Evolutionary conservation across 495 filamentous ascomycete genomes (phyloP).

Genomic region (Podospora bellae-mahoneyi): DNA sequence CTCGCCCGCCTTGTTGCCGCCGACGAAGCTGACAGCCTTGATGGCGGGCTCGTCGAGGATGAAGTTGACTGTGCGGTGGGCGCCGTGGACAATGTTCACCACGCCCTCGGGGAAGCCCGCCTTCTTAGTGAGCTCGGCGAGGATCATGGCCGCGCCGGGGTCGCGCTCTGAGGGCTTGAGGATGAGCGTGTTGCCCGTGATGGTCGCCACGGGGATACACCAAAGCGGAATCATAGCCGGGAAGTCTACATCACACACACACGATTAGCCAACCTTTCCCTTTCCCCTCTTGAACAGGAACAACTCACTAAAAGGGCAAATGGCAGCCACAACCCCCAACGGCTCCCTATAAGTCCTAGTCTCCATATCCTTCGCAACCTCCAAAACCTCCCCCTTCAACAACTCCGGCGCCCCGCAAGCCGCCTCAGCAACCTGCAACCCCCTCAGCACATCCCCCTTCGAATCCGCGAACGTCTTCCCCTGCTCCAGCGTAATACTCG

Average conservation of each 20-base stretch:
- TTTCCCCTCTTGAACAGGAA: too few relatives aligned
- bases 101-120: conserved; percentile 94
- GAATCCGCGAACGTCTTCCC: conserved; percentile 98
- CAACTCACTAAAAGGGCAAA: conserved; percentile 96
- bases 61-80: conserved; percentile 90
- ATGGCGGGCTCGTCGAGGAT: conserved; percentile 94
- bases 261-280: conserved; percentile 13
- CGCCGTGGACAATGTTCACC: conserved; percentile 90
- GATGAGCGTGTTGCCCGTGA: conserved; percentile 90
- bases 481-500: conserved; percentile 95
- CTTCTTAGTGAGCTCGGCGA: conserved; percentile 85
- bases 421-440: conserved; percentile 94
- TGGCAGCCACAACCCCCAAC: conserved; percentile 89
- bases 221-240: conserved; percentile 99
- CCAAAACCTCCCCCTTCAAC: conserved; percentile 88
- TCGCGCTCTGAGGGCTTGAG: conserved; percentile 98
- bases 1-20: conserved; percentile 92
- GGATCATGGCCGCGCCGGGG: conserved; percentile 96
- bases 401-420: conserved; percentile 93
- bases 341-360: conserved; percentile 91
- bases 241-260: conserved; percentile 64
- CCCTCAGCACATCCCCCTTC: conserved; percentile 89
- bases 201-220: conserved; percentile 91
- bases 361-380: conserved; percentile 99
- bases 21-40: conserved; percentile 98